Evolutionary conservation across 352 stramenopile species (phyloP), one percentile per base, ranked within the genome.

Genomic region (Phytophthora palmivora): DNA sequence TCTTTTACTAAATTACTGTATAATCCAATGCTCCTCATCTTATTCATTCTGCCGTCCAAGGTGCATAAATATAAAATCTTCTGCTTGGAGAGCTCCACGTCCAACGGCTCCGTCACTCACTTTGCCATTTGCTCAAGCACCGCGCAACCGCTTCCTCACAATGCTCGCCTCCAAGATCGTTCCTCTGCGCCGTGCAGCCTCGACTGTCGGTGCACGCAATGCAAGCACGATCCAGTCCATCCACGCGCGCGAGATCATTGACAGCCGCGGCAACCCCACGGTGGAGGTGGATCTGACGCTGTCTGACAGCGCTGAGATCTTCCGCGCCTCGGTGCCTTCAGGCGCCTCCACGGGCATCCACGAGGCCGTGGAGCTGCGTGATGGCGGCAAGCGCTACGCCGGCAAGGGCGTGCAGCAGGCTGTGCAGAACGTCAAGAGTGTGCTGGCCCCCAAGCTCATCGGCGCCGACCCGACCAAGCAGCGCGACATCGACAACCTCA

Each of bases 311-410:
- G 54, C 87, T 37, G 78, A 86, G 54, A 79, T 95, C 60, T 98
- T 98, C 82, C 91, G 91, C 57, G 96, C 97, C 5, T 97, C 89
- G 7, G 96, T 99, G 39, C 97, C 97, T 4, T 98, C 89, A 41
- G 97, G 97, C 52, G 96, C 97, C 8, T 98, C 92, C 44, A 99
- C 97, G 42, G 97, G 97, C 47, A 95, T 97, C 52, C 97, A 99
- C 75, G 97, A 99, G 72, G 97, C 93, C 22, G 83, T 96, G 12
- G 94, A 97, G 64, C 76, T 96, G 24, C 93, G 96, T 43, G 91
- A 97, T 61, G 87, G 88, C 38, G 88, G 85, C 49, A 89, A 83
- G 47, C 71, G 76, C 39, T 92, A 84, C 69, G 66, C 93, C 30
- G 91, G 91, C 57, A 97, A 97, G 79, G 91, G 74, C 75, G 87